Conservation (phyloP, 305 asterid genomes). For the Fraxinus platypoda region DNA sequence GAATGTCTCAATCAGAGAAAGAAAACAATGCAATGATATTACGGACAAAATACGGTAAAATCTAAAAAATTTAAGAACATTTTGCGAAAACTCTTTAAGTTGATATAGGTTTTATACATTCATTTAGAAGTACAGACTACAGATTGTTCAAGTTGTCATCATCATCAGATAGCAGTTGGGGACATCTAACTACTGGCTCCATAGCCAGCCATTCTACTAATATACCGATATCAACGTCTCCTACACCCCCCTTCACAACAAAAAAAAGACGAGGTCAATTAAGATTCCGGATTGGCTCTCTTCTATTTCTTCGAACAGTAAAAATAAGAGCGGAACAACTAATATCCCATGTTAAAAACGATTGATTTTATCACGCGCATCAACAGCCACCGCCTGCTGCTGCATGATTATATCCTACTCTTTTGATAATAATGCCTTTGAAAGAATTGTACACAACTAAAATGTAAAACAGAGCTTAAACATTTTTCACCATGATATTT, state of each 20-base stretch:
- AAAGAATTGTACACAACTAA: slow-evolving; percentile 32
- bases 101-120: slow-evolving; percentile 14
- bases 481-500: slow-evolving; percentile 29
- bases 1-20: neutral
- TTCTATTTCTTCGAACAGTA: neutral
- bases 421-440: slow-evolving; percentile 16
- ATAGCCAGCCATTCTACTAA: slow-evolving; percentile 17
- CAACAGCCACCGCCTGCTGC: slow-evolving; percentile 16
- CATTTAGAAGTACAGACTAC: slow-evolving; percentile 24
- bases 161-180: slow-evolving; percentile 12
- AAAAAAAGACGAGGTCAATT: neutral
- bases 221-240: slow-evolving; percentile 2
- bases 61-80: neutral
- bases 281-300: neutral
- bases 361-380: slow-evolving; percentile 8
- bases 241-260: neutral
- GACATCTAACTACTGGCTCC: slow-evolving; percentile 17
- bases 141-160: slow-evolving; percentile 15
- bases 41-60: neutral
- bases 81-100: neutral
- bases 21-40: neutral
- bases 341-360: slow-evolving; percentile 26
- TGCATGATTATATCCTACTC: slow-evolving; percentile 29
- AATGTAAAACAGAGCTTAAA: slow-evolving; percentile 21
- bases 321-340: neutral